Evolutionary conservation across 169 alveolate genomes (phyloP), one percentile per base, ranked within the genome.

Genomic region (Cyclospora cayetanensis): DNA sequence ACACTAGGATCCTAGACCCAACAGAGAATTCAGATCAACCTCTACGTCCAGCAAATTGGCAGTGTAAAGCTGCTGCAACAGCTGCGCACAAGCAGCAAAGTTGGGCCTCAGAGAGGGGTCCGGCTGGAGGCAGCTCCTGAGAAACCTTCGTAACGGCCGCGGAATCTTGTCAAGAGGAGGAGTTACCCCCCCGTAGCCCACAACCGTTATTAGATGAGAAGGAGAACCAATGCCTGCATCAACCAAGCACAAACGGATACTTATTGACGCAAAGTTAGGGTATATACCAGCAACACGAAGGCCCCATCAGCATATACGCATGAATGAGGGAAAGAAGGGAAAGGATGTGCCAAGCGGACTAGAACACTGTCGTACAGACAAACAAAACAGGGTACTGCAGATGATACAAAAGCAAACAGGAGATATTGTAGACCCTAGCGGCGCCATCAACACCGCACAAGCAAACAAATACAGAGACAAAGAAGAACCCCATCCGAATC

Each of bases 51-150:
- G 86, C 29, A 50, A n/a, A 63, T 87, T 87, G 18, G 92, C 86
- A 12, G 86, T 66, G 63, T 70, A 50, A n/a, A 87, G 52, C 63
- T 52, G 74, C 55, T 87, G 92, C 85, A 90, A 83, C 84, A 72
- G 93, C 68, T 90, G 80, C 0, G 90, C 91, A 25, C 93, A 90
- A 66, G 90, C 60, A n/a, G 90, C 89, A n/a, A 90, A 90, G 9
- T 89, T 37, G 41, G 91, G 90, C 55, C 93, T 53, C 29, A 20
- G 1, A 41, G 83, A 50, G 9, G 93, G 93, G 15, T 52, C 60
- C 37, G 2, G 68, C 65, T 41, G 43, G 42, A 90, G 83, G 34
- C 93, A 90, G 46, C 90, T 37, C 11, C 39, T 37, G n/a, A 90
- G 83, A 39, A 90, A 46, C 12, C 55, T 53, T 41, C 72, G 34